phyloP scores from a whole-genome alignment of 495 filamentous ascomycete genomes.

The Penicillium pulvis region DNA sequence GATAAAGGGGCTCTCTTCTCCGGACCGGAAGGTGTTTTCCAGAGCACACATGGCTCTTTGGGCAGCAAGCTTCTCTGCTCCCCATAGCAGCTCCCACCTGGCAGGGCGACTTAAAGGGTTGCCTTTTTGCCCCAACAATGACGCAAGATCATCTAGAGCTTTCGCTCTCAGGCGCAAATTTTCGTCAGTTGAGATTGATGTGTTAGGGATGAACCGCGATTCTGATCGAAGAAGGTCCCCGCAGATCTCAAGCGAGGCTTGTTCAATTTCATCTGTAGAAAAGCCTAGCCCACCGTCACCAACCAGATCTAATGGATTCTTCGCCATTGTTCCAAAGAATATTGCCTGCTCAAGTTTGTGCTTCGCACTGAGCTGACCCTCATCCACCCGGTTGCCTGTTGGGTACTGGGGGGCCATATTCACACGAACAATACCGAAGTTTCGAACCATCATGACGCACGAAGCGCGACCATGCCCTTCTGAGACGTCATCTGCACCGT shows the following conservation, averaged over 20 bases:
- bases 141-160: conserved; percentile 71
- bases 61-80: conserved; percentile 85
- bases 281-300: conserved; percentile 64
- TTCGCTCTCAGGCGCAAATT: conserved; percentile 71
- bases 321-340: conserved; percentile 78
- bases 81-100: conserved; percentile 82
- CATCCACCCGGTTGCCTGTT: conserved; percentile 32
- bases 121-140: conserved; percentile 59
- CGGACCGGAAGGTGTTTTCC: conserved; percentile 61
- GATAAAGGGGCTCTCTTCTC: conserved; percentile 56
- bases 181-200: conserved; percentile 74
- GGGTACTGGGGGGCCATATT: conserved; percentile 39
- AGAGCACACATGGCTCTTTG: conserved; percentile 80
- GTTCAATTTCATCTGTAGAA: conserved; percentile 66
- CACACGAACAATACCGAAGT: conserved; percentile 78
- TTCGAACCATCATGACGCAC: conserved; percentile 72
- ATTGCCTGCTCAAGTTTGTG: conserved; percentile 93
- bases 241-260: conserved; percentile 78
- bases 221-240: conserved; percentile 77
- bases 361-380: conserved; percentile 65
- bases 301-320: conserved; percentile 80
- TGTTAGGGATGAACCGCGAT: conserved; percentile 67
- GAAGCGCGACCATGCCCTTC: conserved; percentile 56
- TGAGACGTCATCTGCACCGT: conserved; percentile 40
- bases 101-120: conserved; percentile 59